These are phyloP conservation scores for Dactylonectria macrodidyma DNA, from an alignment of 2,329 filamentous ascomycete genomes.

Conservation along the genomic window DNA sequence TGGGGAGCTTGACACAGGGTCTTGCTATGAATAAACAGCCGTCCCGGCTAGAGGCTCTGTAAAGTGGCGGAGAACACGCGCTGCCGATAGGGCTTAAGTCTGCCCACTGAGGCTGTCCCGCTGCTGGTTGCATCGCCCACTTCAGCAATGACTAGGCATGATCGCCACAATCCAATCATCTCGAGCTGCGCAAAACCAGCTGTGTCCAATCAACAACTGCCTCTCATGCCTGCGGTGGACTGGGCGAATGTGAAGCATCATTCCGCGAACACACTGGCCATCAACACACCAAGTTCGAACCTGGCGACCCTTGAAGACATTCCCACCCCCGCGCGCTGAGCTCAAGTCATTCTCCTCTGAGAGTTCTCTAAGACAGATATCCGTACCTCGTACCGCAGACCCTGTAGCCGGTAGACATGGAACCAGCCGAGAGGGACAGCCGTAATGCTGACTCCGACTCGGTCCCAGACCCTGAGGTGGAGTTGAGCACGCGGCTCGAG, in stretches of 20 bases:
- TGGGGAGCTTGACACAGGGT: not conserved
- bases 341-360: not conserved
- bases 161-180: constrained; percentile 32
- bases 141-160: constrained; percentile 13
- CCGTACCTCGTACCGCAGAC: not conserved
- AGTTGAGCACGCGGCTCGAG: constrained; percentile 6
- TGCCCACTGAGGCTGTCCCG: not conserved
- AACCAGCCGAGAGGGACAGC: constrained; percentile 17
- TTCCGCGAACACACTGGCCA: constrained; percentile 12
- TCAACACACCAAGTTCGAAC: constrained; percentile 3
- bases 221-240: constrained; percentile 7
- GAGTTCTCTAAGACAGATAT: constrained; percentile 2
- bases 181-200: constrained; percentile 22
- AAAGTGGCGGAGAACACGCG: not conserved
- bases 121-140: constrained; percentile 26
- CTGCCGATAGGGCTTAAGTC: not conserved
- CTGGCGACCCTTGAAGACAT: constrained; percentile 8
- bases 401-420: constrained; percentile 19
- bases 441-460: constrained; percentile 9
- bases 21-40: not conserved
- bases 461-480: constrained; percentile 20
- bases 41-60: not conserved
- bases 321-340: constrained; percentile 14
- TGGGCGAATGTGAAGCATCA: constrained; percentile 17
- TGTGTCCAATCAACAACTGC: constrained; percentile 31